These are phyloP conservation scores for Saccharomyces hybrid DNA, from an alignment of 1,139 yeast species.

Conservation along the genomic window DNA sequence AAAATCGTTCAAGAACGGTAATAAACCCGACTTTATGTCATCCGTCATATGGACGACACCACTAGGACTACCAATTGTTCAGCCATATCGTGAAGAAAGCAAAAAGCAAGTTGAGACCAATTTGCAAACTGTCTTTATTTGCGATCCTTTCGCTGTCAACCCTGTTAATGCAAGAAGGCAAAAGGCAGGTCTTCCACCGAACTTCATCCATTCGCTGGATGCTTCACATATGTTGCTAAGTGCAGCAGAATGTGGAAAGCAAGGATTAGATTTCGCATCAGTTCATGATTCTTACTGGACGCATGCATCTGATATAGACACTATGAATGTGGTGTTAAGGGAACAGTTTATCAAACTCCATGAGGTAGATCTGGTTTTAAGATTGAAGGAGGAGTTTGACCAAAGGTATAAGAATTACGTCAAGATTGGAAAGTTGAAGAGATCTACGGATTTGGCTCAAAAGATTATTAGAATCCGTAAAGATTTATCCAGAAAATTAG, in stretches of 20 bases:
- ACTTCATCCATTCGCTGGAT: constrained; percentile 88
- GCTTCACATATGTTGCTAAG: constrained; percentile 96
- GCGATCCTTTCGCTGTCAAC: constrained; percentile 75
- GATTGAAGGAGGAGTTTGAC: constrained; percentile 71
- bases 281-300: constrained; percentile 99
- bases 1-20: constrained; percentile 31
- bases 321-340: constrained; percentile 66
- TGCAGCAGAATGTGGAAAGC: constrained; percentile 67
- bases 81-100: constrained; percentile 75
- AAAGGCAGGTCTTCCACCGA: constrained; percentile 91
- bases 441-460: constrained; percentile 45
- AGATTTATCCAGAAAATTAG: constrained; percentile 43
- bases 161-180: constrained; percentile 87
- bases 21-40: constrained; percentile 60
- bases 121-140: constrained; percentile 71
- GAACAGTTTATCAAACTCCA: constrained; percentile 76
- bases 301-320: constrained; percentile 77
- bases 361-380: constrained; percentile 58
- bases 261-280: constrained; percentile 74
- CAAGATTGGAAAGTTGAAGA: constrained; percentile 50
- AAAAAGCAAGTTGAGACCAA: constrained; percentile 64
- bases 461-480: constrained; percentile 46
- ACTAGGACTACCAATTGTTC: constrained; percentile 86
- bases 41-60: constrained; percentile 98
- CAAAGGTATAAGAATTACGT: constrained; percentile 68